Base-by-base conservation (phyloP, 73 alveolate species). In the Paramecium sonneborni region DNA sequence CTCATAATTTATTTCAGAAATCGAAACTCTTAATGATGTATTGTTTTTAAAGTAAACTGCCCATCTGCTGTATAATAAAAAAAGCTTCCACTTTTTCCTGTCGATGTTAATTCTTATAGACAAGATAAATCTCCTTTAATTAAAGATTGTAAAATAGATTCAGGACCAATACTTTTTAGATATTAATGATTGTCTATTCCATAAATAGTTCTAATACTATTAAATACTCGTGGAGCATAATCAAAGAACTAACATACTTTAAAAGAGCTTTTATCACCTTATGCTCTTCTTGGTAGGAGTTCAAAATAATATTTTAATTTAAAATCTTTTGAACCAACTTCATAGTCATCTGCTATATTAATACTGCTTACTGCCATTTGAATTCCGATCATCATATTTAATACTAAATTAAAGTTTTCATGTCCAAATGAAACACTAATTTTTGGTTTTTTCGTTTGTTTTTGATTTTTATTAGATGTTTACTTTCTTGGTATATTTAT, bases 31-130 rank as follows among this genome's bases (percentile, higher is more conserved):
- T 92, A 92, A 57, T 94, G 93, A 69, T 95, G 93, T 48, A 98
- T 95, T 1, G 99, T 97, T 92, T 98, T 98, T 24, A 98, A 94
- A 85, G 98, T 97, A 72, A 93, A 98, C 85, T 97, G 95, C 5
- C 99, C 99, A 88, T 98, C 99, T 24, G 99, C 98, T 11, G 99
- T 98, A 93, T 97, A 98, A 92, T 98, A 98, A 92, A 98, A 98
- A 92, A 98, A 97, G 26, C 99, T 93, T 9, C 99, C 99, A 85
- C 99, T 95, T 88, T 97, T 98, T 39, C 99, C 99, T 20, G 98
- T 95, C 18, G 69, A 98, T 94, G 89, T 85, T 34, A 91, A 89
- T 35, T 92, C 95, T 74, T 76, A 43, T 20, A 93, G 39, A 43
- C 94, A 41, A 11, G 96, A 72, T 52, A 92, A 43, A 37, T 93